phyloP scores from a whole-genome alignment of 1,139 yeast species.

The Pichia sp. region DNA sequence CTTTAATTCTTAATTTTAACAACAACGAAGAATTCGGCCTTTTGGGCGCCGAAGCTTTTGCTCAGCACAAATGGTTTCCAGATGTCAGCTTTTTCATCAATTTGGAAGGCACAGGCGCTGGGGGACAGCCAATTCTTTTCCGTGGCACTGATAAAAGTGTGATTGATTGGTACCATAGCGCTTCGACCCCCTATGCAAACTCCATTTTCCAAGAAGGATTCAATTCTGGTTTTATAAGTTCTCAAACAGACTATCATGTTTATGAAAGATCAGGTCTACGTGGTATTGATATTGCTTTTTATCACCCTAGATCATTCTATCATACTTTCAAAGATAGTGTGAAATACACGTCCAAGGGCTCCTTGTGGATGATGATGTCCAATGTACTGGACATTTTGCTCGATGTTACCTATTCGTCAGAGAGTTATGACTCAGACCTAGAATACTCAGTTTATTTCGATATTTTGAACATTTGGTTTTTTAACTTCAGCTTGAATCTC shows the following conservation, averaged over 20 bases:
- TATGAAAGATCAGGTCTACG: conserved; percentile 65
- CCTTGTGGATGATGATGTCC: conserved; percentile 81
- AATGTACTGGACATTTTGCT: conserved; percentile 57
- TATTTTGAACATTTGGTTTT: conserved; percentile 51
- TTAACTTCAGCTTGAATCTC: conserved; percentile 47
- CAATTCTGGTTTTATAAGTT: conserved; percentile 61
- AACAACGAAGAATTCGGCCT: conserved; percentile 90
- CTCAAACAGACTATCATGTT: conserved; percentile 83
- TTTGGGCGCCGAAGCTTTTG: conserved; percentile 74
- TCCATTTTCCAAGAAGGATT: conserved; percentile 83
- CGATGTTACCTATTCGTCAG: conserved; percentile 39
- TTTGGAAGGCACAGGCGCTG: conserved; percentile 95
- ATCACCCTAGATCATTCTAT: conserved; percentile 73
- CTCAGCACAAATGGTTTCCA: conserved; percentile 70
- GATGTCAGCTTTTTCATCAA: conserved; percentile 66
- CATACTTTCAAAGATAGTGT: conserved; percentile 77
- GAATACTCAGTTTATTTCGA: conserved; percentile 47
- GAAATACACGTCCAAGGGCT: conserved; percentile 54
- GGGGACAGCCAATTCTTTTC: conserved; percentile 74
- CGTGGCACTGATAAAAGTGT: conserved; percentile 78
- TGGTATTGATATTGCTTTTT: conserved; percentile 78
- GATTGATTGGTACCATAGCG: conserved; percentile 49
- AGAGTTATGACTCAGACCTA: conserved; percentile 36
- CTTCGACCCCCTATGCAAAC: conserved; percentile 63
- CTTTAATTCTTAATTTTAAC: conserved; percentile 78